Evolutionary conservation across 192 early-diverging fungal species (phyloP).

Genomic region (Podila verticillata): DNA sequence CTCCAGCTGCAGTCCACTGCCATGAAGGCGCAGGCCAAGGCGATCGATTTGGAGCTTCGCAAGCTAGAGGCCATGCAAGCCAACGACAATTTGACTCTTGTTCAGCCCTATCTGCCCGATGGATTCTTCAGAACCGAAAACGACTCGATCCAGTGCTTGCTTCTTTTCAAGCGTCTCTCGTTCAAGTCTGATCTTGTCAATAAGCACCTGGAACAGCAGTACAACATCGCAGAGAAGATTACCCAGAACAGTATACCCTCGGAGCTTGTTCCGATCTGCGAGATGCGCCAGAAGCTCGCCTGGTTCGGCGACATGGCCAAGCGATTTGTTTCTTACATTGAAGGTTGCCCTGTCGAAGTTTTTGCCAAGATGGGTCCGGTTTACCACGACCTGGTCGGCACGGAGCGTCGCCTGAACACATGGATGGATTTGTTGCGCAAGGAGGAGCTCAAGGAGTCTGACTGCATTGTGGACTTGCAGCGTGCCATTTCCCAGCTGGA

Average conservation of each 20-base stretch:
- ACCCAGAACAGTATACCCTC: slow-evolving; percentile 58
- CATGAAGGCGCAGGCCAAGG: slow-evolving; percentile 86
- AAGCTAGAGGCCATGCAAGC: slow-evolving; percentile 90
- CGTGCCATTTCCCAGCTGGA: slow-evolving; percentile 74
- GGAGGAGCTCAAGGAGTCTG: slow-evolving; percentile 77
- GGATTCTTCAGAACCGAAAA: slow-evolving; percentile 84
- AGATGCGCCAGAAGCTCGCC: slow-evolving; percentile 69
- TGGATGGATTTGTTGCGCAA: slow-evolving; percentile 81
- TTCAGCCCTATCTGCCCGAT: slow-evolving; percentile 84
- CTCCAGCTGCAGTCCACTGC: slow-evolving; percentile 82
- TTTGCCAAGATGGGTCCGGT: slow-evolving; percentile 80
- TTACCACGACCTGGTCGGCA: slow-evolving; percentile 79
- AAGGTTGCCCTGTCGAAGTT: slow-evolving; percentile 70
- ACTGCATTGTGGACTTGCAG: slow-evolving; percentile 75
- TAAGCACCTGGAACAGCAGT: slow-evolving; percentile 74
- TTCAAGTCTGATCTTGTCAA: slow-evolving; percentile 85
- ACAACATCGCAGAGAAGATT: slow-evolving; percentile 67
- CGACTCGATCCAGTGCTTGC: slow-evolving; percentile 75
- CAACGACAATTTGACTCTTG: slow-evolving; percentile 70
- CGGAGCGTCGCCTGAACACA: slow-evolving; percentile 80
- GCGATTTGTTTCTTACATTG: slow-evolving; percentile 75
- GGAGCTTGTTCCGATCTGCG: slow-evolving; percentile 64
- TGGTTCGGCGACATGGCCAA: slow-evolving; percentile 75
- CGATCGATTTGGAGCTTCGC: slow-evolving; percentile 90
- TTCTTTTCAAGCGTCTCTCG: slow-evolving; percentile 82